Evolutionary conservation across 192 early-diverging fungal species (phyloP).

Genomic region (Chytriomyces hyalinus): DNA sequence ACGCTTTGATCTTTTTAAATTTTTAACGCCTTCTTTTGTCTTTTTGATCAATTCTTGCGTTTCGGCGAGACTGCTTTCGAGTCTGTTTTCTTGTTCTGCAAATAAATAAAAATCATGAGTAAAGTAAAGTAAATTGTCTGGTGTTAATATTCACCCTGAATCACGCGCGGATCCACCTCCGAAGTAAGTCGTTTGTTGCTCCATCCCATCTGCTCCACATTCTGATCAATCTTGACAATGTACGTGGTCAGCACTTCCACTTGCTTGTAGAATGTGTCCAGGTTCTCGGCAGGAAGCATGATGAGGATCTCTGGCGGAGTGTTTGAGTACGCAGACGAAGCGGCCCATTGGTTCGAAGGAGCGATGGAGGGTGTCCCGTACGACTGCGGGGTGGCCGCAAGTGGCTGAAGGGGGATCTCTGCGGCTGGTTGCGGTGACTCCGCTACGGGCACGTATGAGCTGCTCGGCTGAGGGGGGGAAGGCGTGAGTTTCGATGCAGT

Average conservation of each 20-base stretch:
- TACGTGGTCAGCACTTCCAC: neutral
- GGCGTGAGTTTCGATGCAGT: too few species aligned
- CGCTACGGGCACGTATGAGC: too few species aligned
- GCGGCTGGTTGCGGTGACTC: too few species aligned
- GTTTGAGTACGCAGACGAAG: neutral
- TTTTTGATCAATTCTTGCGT: neutral
- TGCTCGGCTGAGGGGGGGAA: too few species aligned
- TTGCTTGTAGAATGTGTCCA: neutral
- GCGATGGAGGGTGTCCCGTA: too few species aligned
- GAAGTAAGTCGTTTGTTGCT: neutral
- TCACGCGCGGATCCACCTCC: neutral
- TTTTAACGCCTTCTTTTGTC: constrained; percentile 14
- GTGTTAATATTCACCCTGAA: neutral
- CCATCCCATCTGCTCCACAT: neutral
- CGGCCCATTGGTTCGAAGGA: too few species aligned
- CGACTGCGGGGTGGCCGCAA: too few species aligned
- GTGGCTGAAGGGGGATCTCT: too few species aligned
- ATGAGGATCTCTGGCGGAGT: neutral
- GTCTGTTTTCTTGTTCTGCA: neutral
- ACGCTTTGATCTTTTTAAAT: neutral
- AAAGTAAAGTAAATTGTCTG: too few species aligned
- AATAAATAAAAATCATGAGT: too few species aligned
- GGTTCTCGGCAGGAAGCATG: neutral
- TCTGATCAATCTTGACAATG: neutral
- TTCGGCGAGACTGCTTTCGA: neutral